These are phyloP conservation scores for Suillus discolor DNA, from an alignment of 768 basidiomycete genomes.

Conservation along the genomic window DNA sequence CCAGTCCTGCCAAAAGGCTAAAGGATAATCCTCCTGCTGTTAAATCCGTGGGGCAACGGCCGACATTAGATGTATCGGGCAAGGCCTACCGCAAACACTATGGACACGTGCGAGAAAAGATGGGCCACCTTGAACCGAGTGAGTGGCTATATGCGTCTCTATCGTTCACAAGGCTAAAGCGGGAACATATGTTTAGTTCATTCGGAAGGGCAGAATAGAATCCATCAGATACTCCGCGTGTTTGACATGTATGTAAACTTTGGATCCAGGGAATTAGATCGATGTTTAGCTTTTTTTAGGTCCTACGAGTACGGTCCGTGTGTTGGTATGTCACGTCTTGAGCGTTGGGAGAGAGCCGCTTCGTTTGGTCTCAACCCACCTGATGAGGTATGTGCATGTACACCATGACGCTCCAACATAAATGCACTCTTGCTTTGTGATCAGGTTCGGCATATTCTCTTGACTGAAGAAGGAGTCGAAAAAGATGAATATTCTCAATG, in stretches of 20 bases:
- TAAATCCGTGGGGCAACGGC: conserved; percentile 14
- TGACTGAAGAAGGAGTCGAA: conserved; percentile 63
- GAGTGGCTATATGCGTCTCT: conserved; percentile 31
- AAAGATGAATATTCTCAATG: conserved; percentile 56
- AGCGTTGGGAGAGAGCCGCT: conserved; percentile 86
- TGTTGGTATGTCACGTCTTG: conserved; percentile 74
- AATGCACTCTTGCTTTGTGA: conserved; percentile 5
- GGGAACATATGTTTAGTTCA: conserved; percentile 56
- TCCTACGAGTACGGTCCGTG: conserved; percentile 83
- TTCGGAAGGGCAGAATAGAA: conserved; percentile 55
- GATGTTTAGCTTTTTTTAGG: conserved; percentile 36
- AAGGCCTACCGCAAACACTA: conserved; percentile 58
- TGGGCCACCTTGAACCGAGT: conserved; percentile 64
- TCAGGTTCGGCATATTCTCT: conserved; percentile 79
- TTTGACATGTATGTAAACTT: conserved; percentile 65
- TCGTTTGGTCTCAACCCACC: conserved; percentile 82
- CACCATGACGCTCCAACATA: not conserved
- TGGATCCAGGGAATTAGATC: not conserved
- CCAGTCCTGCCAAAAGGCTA: conserved; percentile 1
- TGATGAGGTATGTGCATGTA: conserved; percentile 53
- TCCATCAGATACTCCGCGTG: conserved; percentile 75
- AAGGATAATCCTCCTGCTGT: conserved; percentile 12
- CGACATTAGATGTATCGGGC: conserved; percentile 43
- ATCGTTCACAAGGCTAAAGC: not conserved
- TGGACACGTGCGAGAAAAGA: conserved; percentile 48